Base-by-base conservation (phyloP, 306 rosid genomes). In the Castanea sativa region DNA sequence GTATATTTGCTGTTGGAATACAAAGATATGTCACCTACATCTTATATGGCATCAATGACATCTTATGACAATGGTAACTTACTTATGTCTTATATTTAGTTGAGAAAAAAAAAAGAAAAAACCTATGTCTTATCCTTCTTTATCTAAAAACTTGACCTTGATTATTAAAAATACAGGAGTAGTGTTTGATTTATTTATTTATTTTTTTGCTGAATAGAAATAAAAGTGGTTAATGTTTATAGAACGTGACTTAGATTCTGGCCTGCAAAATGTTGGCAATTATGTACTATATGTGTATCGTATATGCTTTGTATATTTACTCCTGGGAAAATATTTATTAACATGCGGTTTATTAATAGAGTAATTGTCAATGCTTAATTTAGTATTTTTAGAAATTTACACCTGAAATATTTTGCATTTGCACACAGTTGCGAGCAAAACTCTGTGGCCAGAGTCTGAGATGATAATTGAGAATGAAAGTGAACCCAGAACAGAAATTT, bases 391-490 rank as follows among this genome's bases (percentile, higher is more conserved):
- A 29, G 20, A 16, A 5, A 29, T 15, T 5, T 16, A 29, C 43
- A 64, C 15, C 70, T 64, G 4, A 64, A 13, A 63, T 13, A 3
- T 55, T 68, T 43, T 64, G 41, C 52, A 7, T 51, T 72, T 65
- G 74, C 41, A n/a, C 29, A 27, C 87, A 91, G 93, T 80, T 86
- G 88, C 82, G 52, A 83, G 81, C 88, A 87, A 83, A 8, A 33
- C 76, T 71, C 25, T 69, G 68, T 93, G 94, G 96, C 93, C 93
- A 69, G 98, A 88, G 59, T 88, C 83, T 79, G 82, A 88, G 82
- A 89, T 94, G 76, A 76, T 78, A 33, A 83, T 84, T 79, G 98
- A 91, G 74, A 78, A 85, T 4, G 94, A 92, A 80, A 85, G 89
- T 86, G 96, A 77, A 67, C 85, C 73, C 57, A 78, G 74, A 55